These are phyloP conservation scores for Cryptomeria japonica DNA, from an alignment of 75 land plant species.

Conservation along the genomic window DNA sequence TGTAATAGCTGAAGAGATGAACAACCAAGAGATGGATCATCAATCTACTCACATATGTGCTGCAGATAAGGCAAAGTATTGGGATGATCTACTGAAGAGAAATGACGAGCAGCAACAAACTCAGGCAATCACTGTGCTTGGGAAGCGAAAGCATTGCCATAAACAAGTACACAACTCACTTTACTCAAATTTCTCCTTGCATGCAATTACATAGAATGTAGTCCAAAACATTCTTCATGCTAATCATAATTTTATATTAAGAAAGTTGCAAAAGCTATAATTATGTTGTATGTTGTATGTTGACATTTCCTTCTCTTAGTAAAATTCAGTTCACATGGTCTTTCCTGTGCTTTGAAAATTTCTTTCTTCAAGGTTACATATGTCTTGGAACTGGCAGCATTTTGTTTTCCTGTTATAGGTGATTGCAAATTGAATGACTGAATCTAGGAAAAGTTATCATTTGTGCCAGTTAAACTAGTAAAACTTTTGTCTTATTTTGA, in stretches of 20 bases:
- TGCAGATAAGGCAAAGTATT: slow-evolving; percentile 62
- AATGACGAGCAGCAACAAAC: slow-evolving; percentile 63
- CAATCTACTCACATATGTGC: slow-evolving; percentile 20
- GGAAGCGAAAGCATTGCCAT: slow-evolving; percentile 88
- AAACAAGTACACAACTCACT: slow-evolving; percentile 59
- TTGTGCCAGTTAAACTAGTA: background rate
- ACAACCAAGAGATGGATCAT: slow-evolving; percentile 29
- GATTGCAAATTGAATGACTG: background rate
- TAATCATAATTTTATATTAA: background rate
- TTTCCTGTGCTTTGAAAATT: background rate
- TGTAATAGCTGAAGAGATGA: slow-evolving; percentile 54
- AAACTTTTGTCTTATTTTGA: no score
- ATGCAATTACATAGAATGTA: background rate
- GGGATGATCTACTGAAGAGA: slow-evolving; percentile 82
- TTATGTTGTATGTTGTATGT: background rate
- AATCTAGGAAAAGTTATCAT: background rate
- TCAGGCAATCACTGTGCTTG: slow-evolving; percentile 73
- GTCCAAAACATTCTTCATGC: background rate
- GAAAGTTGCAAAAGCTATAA: background rate
- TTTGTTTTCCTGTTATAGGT: background rate
- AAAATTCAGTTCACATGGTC: background rate
- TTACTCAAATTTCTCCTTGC: background rate
- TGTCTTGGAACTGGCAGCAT: background rate
- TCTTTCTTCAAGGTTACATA: background rate
- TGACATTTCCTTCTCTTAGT: background rate